Evolutionary conservation across 495 filamentous ascomycete species (phyloP), one percentile per base, ranked within the genome.

Genomic region (Lasiosphaeria miniovina): DNA sequence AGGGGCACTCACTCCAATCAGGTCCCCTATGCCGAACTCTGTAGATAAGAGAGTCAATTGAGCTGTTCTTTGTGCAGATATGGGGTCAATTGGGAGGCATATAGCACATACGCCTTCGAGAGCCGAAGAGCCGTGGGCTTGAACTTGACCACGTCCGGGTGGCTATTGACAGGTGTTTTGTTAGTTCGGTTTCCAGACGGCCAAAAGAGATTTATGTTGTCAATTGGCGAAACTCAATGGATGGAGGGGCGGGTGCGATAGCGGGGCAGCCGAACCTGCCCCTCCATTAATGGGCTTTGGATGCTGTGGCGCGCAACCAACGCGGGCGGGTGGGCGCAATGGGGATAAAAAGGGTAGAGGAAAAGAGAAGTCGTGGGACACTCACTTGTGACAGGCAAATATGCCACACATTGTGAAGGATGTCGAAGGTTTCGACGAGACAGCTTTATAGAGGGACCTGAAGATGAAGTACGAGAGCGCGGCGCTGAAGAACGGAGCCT

Each of bases 21-120:
- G 95, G 94, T 68, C 94, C 95, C 75, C 94, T 88, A 75, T 98
- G 94, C 66, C 94, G 91, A 67, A 96, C 86, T 74, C 91, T 96
- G 71, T 57, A 68, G 57, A 70, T 65, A 71, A 74, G 72, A 63
- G 60, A 48, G 75, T 77, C 75, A 75, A 71, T 74, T 73, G 70
- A 65, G 68, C 46, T 54, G 57, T 67, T 38, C 56, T 54, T 48
- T 49, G 59, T 52, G 60, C 52, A 48, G 54, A 49, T 59, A 38
- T 17, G 40, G 45, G 49, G 24, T 43, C 59, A 60, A 50, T 65
- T 61, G 40, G 49, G 36, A 43, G 10, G 51, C 52, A 77, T 89
- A 78, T 83, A 96, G 51, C 52, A 77, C 89, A 78, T 83, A 96
- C 91, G 90, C 88, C 84, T 97, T 98, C 61, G 91, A 90, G 81